Base-by-base conservation (phyloP, 257 asterid species). In the Voacanga thouarsii region DNA sequence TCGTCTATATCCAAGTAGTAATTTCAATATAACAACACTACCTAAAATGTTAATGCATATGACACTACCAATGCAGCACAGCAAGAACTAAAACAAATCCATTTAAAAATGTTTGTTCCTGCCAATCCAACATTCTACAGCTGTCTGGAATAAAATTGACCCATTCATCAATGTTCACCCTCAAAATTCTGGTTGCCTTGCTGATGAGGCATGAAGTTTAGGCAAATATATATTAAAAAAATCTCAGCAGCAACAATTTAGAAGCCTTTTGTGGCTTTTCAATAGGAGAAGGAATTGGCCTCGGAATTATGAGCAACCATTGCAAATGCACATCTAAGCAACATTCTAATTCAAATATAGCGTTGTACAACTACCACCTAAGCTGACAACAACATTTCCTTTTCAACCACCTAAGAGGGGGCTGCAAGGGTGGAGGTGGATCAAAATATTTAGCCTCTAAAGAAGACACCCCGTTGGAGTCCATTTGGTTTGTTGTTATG, bases 221-320 rank as follows among this genome's bases (percentile, higher is more conserved):
- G 77, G 41, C 7, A 15, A 53, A 15, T 4, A 50, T 10, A 53
- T 71, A 69, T 28, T 78, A 72, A 59, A 43, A 47, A 23, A 67
- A 57, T 47, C 72, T 57, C 76, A 18, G 71, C 64, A 12, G 60
- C 72, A 57, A 37, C 79, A 53, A 75, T 24, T 45, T 2, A 57
- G 12, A 56, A 44, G 19, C 28, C 72, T 23, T 28, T 12, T 45
- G 53, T 18, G 11, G 63, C 4, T 64, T 70, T 63, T 87, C 82
- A 87, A 19, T 64, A 80, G 12, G 91, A 87, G 81, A 80, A 78
- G 24, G 91, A 85, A 74, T 85, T 87, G 64, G 87, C 85, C 68
- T 87, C 91, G 21, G 88, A n/a, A n/a, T n/a, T n/a, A n/a, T n/a
- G n/a, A n/a, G n/a, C n/a, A n/a, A n/a, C n/a, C n/a, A n/a, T n/a